Evolutionary conservation across 2,329 filamentous ascomycete genomes (phyloP).

Genomic region (Trichoderma aggressivum): DNA sequence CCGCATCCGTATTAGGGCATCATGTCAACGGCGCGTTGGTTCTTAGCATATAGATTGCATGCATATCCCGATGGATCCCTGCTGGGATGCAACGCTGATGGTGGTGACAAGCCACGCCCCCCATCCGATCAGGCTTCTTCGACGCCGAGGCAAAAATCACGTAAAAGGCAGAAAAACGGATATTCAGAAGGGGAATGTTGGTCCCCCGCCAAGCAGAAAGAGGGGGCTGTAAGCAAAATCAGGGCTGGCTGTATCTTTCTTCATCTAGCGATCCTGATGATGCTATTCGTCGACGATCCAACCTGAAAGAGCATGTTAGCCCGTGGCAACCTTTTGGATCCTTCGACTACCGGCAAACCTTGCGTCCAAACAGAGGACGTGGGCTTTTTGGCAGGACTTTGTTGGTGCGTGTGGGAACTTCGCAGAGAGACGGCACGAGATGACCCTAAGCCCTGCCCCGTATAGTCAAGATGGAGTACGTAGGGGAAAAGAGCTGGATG

Average conservation of each 20-base stretch:
- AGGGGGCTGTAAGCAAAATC: not conserved
- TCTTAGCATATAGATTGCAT: constrained; percentile 1
- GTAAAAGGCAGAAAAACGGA: not conserved
- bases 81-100: constrained; percentile 9
- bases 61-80: constrained; percentile 3
- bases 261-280: not conserved
- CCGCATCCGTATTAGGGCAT: not conserved
- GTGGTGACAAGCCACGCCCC: constrained; percentile 1
- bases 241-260: not conserved
- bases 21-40: constrained; percentile 2
- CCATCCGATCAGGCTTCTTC: not conserved
- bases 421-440: not conserved
- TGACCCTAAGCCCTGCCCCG: not conserved
- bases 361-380: not conserved
- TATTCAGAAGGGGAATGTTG: not conserved
- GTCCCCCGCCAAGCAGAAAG: not conserved
- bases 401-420: constrained; percentile 2
- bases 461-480: not conserved
- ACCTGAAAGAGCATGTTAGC: not conserved
- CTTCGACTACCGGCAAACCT: not conserved
- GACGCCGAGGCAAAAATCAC: not conserved
- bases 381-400: not conserved
- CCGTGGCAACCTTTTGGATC: not conserved
- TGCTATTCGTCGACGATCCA: constrained; percentile 6
- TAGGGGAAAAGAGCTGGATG: not conserved